Percentiles rank a stretch among this genome's conserved stretches.
Conservation (phyloP, 2,329 filamentous ascomycete species). For the Aspergillus pseudoglaucus region DNA sequence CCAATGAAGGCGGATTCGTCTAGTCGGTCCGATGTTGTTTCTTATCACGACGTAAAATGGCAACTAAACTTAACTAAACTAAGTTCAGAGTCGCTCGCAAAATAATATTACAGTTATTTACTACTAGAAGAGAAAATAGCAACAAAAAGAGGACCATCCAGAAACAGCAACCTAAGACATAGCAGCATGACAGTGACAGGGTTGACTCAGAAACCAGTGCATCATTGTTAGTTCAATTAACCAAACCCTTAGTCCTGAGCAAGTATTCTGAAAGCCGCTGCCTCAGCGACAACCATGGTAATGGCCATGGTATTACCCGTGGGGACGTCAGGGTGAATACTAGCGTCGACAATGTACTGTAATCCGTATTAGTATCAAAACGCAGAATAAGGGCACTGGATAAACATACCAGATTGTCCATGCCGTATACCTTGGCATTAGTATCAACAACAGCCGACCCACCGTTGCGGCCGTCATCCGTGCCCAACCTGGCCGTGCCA, state of each 20-base stretch:
- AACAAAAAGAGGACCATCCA: too few relatives aligned
- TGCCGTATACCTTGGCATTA: constrained; percentile 60
- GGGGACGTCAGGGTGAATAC: constrained; percentile 63
- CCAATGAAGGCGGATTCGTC: too few relatives aligned
- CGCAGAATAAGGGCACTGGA: not conserved
- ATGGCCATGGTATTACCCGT: constrained; percentile 62
- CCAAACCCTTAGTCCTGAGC: constrained; percentile 30
- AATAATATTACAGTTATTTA: too few relatives aligned
- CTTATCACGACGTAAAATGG: too few relatives aligned
- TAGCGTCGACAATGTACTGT: constrained; percentile 56
- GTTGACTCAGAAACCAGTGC: too few relatives aligned
- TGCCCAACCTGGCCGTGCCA: constrained; percentile 56
- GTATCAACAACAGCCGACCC: constrained; percentile 58
- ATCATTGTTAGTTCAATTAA: too few relatives aligned
- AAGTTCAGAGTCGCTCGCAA: too few relatives aligned
- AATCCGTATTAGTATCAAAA: constrained; percentile 28
- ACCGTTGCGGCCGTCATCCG: constrained; percentile 48
- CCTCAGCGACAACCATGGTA: constrained; percentile 59
- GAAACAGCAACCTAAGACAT: too few relatives aligned
- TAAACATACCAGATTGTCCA: constrained; percentile 49
- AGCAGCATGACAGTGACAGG: too few relatives aligned
- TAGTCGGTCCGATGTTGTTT: too few relatives aligned
- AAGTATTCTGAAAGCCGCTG: constrained; percentile 42
- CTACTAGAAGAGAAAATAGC: too few relatives aligned
- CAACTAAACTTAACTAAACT: too few relatives aligned